phyloP scores from a whole-genome alignment of 805 yeast species.

The Scheffersomyces amazonensis region DNA sequence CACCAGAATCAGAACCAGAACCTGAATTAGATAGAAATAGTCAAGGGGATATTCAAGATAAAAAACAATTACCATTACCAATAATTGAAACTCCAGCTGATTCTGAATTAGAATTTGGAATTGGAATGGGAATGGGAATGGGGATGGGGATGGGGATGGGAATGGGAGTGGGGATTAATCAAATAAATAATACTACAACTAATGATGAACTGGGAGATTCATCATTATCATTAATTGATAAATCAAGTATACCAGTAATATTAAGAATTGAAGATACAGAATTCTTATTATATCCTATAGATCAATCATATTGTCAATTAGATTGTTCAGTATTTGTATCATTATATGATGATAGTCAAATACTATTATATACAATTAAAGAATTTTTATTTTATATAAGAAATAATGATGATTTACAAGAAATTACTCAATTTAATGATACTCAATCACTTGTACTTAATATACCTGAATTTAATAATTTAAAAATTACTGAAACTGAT shows the following conservation, averaged over 20 bases:
- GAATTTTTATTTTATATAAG: constrained; percentile 24
- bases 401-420: constrained; percentile 22
- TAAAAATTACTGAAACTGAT: constrained; percentile 31
- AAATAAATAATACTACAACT: constrained; percentile 27
- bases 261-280: constrained; percentile 20
- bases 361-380: constrained; percentile 15
- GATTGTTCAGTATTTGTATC: constrained; percentile 20
- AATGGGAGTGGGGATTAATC: constrained; percentile 20
- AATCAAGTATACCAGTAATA: constrained; percentile 16
- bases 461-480: constrained; percentile 23
- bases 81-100: constrained; percentile 4
- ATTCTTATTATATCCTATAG: constrained; percentile 25
- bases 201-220: constrained; percentile 9
- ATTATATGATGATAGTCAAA: constrained; percentile 19
- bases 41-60: neutral
- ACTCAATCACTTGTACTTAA: constrained; percentile 25
- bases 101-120: constrained; percentile 7
- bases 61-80: neutral
- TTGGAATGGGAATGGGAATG: neutral
- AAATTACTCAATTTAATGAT: constrained; percentile 18
- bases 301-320: constrained; percentile 1
- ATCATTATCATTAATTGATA: constrained; percentile 7
- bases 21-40: neutral
- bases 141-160: constrained; percentile 6
- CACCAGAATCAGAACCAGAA: constrained; percentile 1